Evolutionary conservation across 768 basidiomycete species (phyloP).

Genomic region (Cystobasidium tubakii): DNA sequence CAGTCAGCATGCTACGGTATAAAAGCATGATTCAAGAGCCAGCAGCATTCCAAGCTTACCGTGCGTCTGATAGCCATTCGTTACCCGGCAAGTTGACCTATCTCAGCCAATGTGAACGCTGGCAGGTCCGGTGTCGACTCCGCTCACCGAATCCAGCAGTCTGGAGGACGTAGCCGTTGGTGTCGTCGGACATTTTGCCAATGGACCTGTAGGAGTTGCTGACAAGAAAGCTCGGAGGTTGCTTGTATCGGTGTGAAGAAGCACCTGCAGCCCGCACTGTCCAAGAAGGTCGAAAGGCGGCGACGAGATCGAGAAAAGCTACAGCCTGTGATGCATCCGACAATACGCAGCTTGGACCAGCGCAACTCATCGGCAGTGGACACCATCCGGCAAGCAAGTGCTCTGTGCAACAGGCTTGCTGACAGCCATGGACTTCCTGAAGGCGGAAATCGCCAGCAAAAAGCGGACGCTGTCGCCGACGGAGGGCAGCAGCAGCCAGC

Average conservation of each 20-base stretch:
- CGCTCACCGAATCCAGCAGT: slow-evolving; percentile 74
- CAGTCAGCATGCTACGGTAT: neutral
- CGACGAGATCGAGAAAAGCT: neutral
- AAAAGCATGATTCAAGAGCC: neutral
- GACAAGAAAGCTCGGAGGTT: neutral
- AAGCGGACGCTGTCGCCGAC: slow-evolving; percentile 54
- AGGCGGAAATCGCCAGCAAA: slow-evolving; percentile 81
- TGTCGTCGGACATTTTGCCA: slow-evolving; percentile 24
- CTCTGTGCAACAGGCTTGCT: neutral
- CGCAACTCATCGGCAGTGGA: neutral
- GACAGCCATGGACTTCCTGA: slow-evolving; percentile 73
- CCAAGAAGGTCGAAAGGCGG: slow-evolving; percentile 5
- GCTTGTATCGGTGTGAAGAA: neutral
- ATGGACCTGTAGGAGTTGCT: neutral
- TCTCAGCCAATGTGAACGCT: slow-evolving; percentile 2
- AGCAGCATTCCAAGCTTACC: slow-evolving; percentile 15
- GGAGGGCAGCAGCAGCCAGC: slow-evolving; percentile 47
- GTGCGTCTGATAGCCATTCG: slow-evolving; percentile 14
- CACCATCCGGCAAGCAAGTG: neutral
- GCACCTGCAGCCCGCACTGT: neutral
- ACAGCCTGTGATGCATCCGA: neutral
- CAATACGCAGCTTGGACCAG: neutral
- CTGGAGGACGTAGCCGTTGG: slow-evolving; percentile 76
- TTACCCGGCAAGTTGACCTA: neutral
- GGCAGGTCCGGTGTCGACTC: neutral